Percentiles rank a stretch among this genome's conserved stretches.
These are phyloP conservation scores for Trypanosoma conorhini DNA, from an alignment of 208 protist species.

Conservation along the genomic window DNA sequence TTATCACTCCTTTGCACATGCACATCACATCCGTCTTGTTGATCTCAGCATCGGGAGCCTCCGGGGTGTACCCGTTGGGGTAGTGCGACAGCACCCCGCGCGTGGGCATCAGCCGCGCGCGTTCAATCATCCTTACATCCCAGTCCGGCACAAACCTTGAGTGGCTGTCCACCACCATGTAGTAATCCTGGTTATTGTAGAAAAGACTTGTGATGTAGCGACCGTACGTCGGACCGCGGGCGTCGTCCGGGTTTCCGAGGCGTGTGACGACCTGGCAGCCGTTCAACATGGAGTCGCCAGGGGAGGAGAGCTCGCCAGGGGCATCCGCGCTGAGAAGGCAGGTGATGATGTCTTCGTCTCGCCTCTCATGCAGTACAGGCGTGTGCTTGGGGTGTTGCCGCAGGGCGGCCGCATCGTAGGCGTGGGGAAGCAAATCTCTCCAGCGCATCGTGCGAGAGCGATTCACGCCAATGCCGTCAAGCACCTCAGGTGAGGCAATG, in stretches of 20 bases:
- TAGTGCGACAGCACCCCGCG: constrained; percentile 80
- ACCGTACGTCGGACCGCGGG: constrained; percentile 80
- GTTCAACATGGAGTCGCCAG: constrained; percentile 12
- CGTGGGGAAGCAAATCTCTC: constrained; percentile 26
- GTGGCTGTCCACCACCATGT: constrained; percentile 88
- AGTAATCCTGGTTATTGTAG: constrained; percentile 84
- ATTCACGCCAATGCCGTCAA: background rate
- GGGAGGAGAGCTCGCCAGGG: background rate
- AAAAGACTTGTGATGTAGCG: constrained; percentile 80
- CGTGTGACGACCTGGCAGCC: constrained; percentile 67
- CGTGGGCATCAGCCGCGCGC: constrained; percentile 59
- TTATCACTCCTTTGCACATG: constrained; percentile 73
- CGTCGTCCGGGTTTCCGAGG: constrained; percentile 32
- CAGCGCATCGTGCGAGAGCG: constrained; percentile 16
- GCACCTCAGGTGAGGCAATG: background rate
- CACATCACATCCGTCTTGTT: constrained; percentile 45
- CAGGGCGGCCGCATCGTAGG: background rate
- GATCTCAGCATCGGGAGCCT: constrained; percentile 42
- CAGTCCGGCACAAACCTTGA: constrained; percentile 69
- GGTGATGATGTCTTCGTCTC: constrained; percentile 21
- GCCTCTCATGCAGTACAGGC: constrained; percentile 27
- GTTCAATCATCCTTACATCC: constrained; percentile 75
- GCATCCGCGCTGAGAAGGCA: constrained; percentile 20
- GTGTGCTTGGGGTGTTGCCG: background rate
- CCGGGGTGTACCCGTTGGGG: constrained; percentile 72